Evolutionary conservation across 208 protist genomes (phyloP).

Genomic region (Acanthamoeba sp.): DNA sequence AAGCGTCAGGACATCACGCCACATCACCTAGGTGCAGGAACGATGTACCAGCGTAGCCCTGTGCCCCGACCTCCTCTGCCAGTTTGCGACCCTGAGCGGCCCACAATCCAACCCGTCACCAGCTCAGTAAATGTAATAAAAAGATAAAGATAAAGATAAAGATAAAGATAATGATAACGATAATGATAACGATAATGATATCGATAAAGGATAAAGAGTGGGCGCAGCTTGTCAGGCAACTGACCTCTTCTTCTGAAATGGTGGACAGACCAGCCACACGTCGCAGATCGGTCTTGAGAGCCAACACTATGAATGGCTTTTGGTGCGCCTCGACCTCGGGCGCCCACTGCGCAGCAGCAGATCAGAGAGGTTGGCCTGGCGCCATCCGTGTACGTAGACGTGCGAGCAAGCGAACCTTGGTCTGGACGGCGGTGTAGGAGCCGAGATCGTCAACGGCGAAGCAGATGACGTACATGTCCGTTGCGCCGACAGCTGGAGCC

Average conservation of each 20-base stretch:
- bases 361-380: no score
- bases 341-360: constrained; percentile 24
- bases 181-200: no score
- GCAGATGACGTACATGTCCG: background rate
- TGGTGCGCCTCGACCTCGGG: background rate
- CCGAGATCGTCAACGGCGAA: background rate
- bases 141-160: no score
- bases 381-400: no score
- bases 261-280: background rate
- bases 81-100: background rate
- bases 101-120: background rate
- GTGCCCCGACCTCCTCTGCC: background rate
- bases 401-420: background rate
- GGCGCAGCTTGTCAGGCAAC: no score
- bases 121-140: no score
- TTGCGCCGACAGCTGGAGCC: background rate
- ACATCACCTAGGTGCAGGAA: no score
- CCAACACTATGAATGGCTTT: constrained; percentile 4
- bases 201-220: background rate
- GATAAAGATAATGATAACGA: no score
- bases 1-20: background rate
- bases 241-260: background rate
- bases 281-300: background rate
- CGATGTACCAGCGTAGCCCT: background rate
- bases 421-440: background rate